These are phyloP conservation scores for Lycium barbarum DNA, from an alignment of 257 asterid genomes.

Conservation along the genomic window DNA sequence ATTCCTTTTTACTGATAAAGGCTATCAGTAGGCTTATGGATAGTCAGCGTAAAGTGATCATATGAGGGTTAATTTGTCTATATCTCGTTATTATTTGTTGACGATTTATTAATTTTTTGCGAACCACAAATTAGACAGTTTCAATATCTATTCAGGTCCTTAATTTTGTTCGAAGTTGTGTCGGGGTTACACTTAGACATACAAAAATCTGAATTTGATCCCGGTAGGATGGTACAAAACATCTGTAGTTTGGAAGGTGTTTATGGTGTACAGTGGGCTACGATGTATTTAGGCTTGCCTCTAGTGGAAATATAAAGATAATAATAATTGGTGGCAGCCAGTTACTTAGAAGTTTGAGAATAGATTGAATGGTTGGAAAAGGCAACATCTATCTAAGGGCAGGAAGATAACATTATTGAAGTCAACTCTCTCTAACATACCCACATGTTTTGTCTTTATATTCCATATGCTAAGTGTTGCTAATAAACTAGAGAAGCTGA, in stretches of 20 bases:
- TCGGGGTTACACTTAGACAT: background rate
- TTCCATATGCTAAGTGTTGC: background rate
- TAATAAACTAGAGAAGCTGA: background rate
- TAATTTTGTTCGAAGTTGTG: slow-evolving; percentile 8
- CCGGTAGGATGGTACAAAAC: background rate
- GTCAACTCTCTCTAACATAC: background rate
- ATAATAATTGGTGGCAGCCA: background rate
- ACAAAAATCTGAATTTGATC: background rate
- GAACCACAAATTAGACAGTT: background rate
- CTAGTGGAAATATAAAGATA: background rate
- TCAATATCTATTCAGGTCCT: background rate
- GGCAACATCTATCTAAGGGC: background rate
- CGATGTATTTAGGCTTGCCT: background rate
- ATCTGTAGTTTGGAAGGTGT: background rate
- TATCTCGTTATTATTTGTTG: background rate
- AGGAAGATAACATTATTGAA: background rate
- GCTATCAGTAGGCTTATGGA: background rate
- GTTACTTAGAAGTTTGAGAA: background rate
- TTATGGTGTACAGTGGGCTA: background rate
- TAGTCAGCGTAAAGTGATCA: background rate
- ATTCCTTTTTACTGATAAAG: background rate
- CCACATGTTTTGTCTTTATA: background rate
- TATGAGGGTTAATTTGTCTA: background rate
- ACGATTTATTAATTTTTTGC: background rate
- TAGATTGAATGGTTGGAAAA: slow-evolving; percentile 4